These are phyloP conservation scores for Yamadazyma scolyti DNA, from an alignment of 805 yeast species.

Conservation along the genomic window DNA sequence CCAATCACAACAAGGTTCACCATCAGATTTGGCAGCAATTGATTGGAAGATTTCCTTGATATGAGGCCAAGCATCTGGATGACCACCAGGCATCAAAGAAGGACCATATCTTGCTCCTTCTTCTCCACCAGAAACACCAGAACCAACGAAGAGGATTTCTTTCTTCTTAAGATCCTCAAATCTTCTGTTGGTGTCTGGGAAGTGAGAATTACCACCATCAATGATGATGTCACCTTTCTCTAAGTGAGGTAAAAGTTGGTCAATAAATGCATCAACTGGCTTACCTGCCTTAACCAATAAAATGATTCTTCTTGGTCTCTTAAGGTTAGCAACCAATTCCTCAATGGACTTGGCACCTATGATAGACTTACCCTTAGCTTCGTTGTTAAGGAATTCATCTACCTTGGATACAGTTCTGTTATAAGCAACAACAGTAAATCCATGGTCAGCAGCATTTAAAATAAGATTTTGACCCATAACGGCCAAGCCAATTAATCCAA, in stretches of 20 bases:
- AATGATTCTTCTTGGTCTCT: constrained; percentile 96
- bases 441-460: constrained; percentile 97
- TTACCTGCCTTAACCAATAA: constrained; percentile 94
- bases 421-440: constrained; percentile 96
- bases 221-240: constrained; percentile 97
- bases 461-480: constrained; percentile 99
- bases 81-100: constrained; percentile 99
- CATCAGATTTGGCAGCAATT: constrained; percentile 93
- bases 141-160: constrained; percentile 92
- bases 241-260: constrained; percentile 82
- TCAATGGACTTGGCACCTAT: constrained; percentile 91
- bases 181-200: constrained; percentile 98
- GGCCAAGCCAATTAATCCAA: constrained; percentile 99
- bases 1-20: constrained; percentile 99
- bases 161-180: constrained; percentile 80
- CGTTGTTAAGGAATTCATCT: constrained; percentile 87
- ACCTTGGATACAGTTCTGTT: constrained; percentile 97
- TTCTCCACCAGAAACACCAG: constrained; percentile 99
- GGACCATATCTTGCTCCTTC: constrained; percentile 99
- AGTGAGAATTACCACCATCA: constrained; percentile 99
- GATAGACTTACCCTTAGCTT: constrained; percentile 96
- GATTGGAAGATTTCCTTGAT: constrained; percentile 95
- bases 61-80: constrained; percentile 97
- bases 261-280: constrained; percentile 90
- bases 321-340: constrained; percentile 83